Evolutionary conservation across 164 flowering plant genomes (phyloP).

Genomic region (Annona cherimola): DNA sequence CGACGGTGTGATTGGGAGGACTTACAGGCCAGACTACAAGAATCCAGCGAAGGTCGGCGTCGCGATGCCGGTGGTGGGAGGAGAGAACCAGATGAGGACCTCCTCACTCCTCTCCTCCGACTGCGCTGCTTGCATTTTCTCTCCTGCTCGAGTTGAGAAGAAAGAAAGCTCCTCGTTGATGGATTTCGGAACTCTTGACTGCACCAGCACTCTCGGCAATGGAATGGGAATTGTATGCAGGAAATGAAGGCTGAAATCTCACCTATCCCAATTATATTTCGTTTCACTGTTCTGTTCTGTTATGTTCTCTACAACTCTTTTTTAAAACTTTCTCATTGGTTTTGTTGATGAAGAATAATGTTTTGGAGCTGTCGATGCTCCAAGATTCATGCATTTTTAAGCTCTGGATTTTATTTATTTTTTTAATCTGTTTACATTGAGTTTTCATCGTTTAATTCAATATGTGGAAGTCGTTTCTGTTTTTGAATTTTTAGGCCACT

Average conservation of each 20-base stretch:
- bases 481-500: background rate
- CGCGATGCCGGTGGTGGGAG: slow-evolving; percentile 73
- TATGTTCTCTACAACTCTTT: background rate
- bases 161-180: slow-evolving; percentile 16
- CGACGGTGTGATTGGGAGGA: slow-evolving; percentile 75
- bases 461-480: too few relatives aligned
- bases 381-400: too few relatives aligned
- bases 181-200: slow-evolving; percentile 46
- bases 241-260: slow-evolving; percentile 16
- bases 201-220: slow-evolving; percentile 31
- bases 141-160: slow-evolving; percentile 21
- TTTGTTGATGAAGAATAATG: background rate
- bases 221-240: slow-evolving; percentile 64
- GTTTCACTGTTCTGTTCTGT: background rate
- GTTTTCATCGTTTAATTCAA: background rate
- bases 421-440: too few relatives aligned
- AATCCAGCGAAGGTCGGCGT: slow-evolving; percentile 69
- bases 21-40: slow-evolving; percentile 58
- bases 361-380: too few relatives aligned
- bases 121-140: slow-evolving; percentile 46
- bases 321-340: background rate
- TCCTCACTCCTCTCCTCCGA: slow-evolving; percentile 48
- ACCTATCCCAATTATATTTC: background rate
- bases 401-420: too few relatives aligned
- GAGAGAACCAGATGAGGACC: slow-evolving; percentile 59